phyloP scores from a whole-genome alignment of 116 monocot species.

The Cymodocea nodosa region DNA sequence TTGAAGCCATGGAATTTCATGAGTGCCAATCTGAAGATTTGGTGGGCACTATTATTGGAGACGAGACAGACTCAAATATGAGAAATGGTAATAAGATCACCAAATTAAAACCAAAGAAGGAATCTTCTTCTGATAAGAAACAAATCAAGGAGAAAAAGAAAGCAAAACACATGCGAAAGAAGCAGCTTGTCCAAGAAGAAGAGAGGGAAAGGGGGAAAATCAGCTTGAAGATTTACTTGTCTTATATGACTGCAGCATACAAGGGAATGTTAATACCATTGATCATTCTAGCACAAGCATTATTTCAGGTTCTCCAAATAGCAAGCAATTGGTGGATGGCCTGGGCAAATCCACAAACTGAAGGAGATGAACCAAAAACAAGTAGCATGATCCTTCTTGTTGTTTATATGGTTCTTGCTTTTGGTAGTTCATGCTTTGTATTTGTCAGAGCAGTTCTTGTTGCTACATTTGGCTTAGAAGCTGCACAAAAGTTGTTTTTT shows the following conservation, averaged over 20 bases:
- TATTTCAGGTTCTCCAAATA: slow-evolving; percentile 86
- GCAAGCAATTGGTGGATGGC: slow-evolving; percentile 99
- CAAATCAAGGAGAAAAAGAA: slow-evolving; percentile 78
- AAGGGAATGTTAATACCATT: slow-evolving; percentile 80
- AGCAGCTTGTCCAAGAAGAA: slow-evolving; percentile 87
- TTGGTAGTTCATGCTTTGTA: slow-evolving; percentile 87
- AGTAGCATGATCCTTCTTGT: slow-evolving; percentile 57
- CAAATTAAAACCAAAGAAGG: slow-evolving; percentile 26
- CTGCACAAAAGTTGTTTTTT: slow-evolving; percentile 76
- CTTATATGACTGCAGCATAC: slow-evolving; percentile 95
- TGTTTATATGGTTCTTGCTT: slow-evolving; percentile 91
- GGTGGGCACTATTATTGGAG: slow-evolving; percentile 16
- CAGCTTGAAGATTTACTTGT: slow-evolving; percentile 75
- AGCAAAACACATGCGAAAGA: slow-evolving; percentile 42
- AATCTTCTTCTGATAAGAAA: slow-evolving; percentile 29
- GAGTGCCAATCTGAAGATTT: slow-evolving; percentile 45
- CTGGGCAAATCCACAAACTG: slow-evolving; percentile 91
- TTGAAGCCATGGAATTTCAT: slow-evolving; percentile 80
- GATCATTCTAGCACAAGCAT: slow-evolving; percentile 64
- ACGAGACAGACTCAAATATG: slow-evolving; percentile 27
- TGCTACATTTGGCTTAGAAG: slow-evolving; percentile 77
- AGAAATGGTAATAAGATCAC: slow-evolving; percentile 33
- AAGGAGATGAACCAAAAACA: slow-evolving; percentile 66
- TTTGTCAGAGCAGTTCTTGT: slow-evolving; percentile 80
- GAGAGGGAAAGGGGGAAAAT: slow-evolving; percentile 77